phyloP scores from a whole-genome alignment of 176 grass and related monocot species.

The Miscanthus lutarioriparius region DNA sequence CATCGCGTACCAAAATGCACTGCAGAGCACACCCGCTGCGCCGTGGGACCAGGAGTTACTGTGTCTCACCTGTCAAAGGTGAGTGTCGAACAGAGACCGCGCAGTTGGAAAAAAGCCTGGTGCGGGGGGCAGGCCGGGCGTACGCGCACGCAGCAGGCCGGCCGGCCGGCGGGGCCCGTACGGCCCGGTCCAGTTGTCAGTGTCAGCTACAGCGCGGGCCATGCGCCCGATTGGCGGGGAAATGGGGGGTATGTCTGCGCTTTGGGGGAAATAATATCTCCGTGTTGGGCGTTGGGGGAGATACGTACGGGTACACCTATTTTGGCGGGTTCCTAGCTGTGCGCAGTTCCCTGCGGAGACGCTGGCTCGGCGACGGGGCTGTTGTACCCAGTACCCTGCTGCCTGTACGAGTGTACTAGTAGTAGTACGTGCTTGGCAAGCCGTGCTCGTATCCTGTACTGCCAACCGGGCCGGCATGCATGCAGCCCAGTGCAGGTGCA shows the following conservation, averaged over 20 bases:
- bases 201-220: conserved; percentile 10
- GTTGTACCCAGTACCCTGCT: background rate
- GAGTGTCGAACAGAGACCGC: accelerated
- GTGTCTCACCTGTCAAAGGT: background rate
- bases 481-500: background rate
- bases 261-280: conserved; percentile 42
- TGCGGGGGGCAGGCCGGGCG: background rate
- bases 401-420: background rate
- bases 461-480: background rate
- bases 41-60: accelerated
- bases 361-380: background rate
- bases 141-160: conserved; percentile 23
- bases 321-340: conserved; percentile 14
- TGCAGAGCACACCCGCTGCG: accelerated
- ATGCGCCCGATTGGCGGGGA: conserved; percentile 31
- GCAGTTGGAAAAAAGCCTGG: background rate
- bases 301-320: conserved; percentile 39
- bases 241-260: conserved; percentile 54
- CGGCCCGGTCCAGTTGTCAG: conserved; percentile 36
- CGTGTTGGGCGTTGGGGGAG: conserved; percentile 47
- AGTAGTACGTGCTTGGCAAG: background rate
- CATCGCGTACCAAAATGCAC: accelerated
- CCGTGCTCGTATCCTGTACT: conserved; percentile 29
- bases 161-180: background rate
- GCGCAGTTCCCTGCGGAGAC: background rate